Percentiles rank a stretch among this genome's conserved stretches.
These are phyloP conservation scores for Arthrobotrys pseudoclavata DNA, from an alignment of 2,329 filamentous ascomycete genomes.

Conservation along the genomic window DNA sequence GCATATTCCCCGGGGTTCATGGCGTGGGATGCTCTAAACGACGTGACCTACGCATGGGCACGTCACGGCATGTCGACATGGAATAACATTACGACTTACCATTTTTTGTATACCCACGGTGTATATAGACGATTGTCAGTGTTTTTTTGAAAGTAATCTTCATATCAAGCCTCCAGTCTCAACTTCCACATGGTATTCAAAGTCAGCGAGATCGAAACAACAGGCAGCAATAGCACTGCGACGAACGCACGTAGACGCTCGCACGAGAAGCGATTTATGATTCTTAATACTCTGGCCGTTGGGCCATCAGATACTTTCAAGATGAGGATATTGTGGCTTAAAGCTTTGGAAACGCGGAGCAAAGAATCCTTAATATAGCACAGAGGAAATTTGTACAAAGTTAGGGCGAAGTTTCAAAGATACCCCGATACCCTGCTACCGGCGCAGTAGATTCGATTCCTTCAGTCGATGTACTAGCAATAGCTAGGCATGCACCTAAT, in stretches of 20 bases:
- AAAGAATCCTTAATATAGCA: neutral
- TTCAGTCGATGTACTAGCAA: neutral
- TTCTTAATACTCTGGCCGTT: neutral
- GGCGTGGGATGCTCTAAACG: neutral
- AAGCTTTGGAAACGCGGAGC: neutral
- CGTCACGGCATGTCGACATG: neutral
- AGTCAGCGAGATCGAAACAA: neutral
- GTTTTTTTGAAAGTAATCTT: neutral
- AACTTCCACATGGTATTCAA: too few relatives aligned
- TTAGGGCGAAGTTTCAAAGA: neutral
- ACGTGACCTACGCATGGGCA: neutral
- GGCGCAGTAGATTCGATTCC: too few relatives aligned
- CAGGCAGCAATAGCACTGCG: constrained; percentile 9
- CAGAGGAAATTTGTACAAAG: neutral
- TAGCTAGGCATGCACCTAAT: neutral
- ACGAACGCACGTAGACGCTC: neutral
- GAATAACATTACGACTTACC: neutral
- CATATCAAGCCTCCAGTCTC: constrained; percentile 1
- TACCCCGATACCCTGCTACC: too few relatives aligned
- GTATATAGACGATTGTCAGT: neutral
- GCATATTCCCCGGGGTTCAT: neutral
- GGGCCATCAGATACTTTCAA: neutral
- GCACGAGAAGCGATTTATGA: neutral
- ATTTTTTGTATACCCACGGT: neutral
- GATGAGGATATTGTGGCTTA: neutral